phyloP scores from a whole-genome alignment of 345 rosid species.

The Acer campestre region DNA sequence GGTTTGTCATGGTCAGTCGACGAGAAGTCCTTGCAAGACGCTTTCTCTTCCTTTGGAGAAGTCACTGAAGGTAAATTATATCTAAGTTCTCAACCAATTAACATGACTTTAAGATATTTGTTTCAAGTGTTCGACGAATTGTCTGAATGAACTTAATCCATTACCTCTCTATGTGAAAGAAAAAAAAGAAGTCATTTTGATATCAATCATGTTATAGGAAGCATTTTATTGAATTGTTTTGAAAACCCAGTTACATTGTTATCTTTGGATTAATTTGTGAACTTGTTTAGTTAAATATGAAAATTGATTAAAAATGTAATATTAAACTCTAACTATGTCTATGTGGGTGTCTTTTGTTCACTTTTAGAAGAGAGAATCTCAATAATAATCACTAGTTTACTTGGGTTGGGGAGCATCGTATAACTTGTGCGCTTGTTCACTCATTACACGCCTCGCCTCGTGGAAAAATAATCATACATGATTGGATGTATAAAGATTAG shows the following conservation, averaged over 20 bases:
- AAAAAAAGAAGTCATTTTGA: not conserved
- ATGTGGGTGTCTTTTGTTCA: not conserved
- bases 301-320: too few species aligned
- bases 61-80: slow-evolving; percentile 54
- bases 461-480: too few species aligned
- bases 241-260: too few species aligned
- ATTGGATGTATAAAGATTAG: too few species aligned
- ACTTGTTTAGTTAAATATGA: too few species aligned
- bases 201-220: not conserved
- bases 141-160: slow-evolving; percentile 29
- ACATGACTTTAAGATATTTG: not conserved
- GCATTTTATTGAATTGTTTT: not conserved
- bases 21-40: slow-evolving; percentile 75
- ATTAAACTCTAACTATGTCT: too few species aligned
- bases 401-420: not conserved
- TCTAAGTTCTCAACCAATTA: not conserved
- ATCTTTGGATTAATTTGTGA: too few species aligned
- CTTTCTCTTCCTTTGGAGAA: slow-evolving; percentile 75
- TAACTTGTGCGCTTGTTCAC: too few species aligned
- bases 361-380: not conserved
- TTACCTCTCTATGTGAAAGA: not conserved
- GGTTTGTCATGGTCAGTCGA: slow-evolving; percentile 83
- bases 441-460: too few species aligned
- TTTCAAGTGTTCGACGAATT: slow-evolving; percentile 55
- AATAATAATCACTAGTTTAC: not conserved